Evolutionary conservation across 2,329 filamentous ascomycete species (phyloP), one percentile per base, ranked within the genome.

Genomic region (Alternaria sp.): DNA sequence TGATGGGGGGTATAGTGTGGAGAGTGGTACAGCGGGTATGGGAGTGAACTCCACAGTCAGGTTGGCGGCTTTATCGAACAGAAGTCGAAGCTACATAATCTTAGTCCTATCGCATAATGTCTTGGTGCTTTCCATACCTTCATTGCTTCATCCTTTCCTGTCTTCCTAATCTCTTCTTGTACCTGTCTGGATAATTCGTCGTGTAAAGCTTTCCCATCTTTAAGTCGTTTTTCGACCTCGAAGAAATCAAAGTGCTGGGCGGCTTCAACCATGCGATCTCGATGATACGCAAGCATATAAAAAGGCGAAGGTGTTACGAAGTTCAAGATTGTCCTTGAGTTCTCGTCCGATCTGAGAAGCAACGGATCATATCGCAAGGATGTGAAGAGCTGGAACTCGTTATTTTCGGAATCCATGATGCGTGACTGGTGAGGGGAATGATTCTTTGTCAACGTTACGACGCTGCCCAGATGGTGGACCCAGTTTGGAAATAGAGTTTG

Each of bases 211-310:
- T 74, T 61, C 0, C 77, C 80, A 22, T 81, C 74, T 58, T 70
- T 58, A 2, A 82, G 66, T 34, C 63, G 62, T n/a, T 71, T 61
- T 7, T 71, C 72, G 5, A 78, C 78, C 18, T 71, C 68, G 16
- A 75, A 57, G 81, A 85, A 86, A 44, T 81, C 74, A 67, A 86
- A 84, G 66, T 84, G 79, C 63, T 80, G 73, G 25, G 85, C 83
- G 44, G 85, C 82, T 70, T 82, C 85, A n/a, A 93, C 82, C 74
- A 97, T 86, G 54, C 93, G 90, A 74, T 94, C 90, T 46, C 88
- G 87, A 76, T 97, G 93, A 68, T 90, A 89, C 59, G 88, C 84
- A 16, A 95, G 85, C 85, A 96, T 92, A 78, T 96, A 96, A 68
- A 92, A 89, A 0, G 89, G 86, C 9, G 88, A 91, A 7, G 81